These are phyloP conservation scores for Oxytropis ochrocephala DNA, from an alignment of 306 rosid species.

Conservation along the genomic window DNA sequence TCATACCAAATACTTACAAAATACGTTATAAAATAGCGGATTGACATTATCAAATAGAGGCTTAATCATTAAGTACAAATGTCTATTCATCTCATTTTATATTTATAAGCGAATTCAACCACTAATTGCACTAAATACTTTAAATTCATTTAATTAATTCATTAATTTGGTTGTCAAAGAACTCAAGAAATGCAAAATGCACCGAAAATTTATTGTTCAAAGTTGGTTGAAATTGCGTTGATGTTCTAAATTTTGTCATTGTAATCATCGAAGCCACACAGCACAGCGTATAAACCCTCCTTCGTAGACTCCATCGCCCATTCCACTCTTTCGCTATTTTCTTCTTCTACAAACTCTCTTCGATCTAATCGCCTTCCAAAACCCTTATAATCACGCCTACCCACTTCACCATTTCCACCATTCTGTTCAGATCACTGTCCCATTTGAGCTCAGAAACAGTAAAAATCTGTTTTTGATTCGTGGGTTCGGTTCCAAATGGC, in stretches of 20 bases:
- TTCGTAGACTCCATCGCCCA: constrained; percentile 3
- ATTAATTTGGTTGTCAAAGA: too few relatives aligned
- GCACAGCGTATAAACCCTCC: not conserved
- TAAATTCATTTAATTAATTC: too few relatives aligned
- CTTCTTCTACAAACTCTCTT: not conserved
- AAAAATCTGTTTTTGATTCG: constrained; percentile 14
- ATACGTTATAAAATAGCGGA: too few relatives aligned
- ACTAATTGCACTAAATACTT: too few relatives aligned
- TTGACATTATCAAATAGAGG: too few relatives aligned
- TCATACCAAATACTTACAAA: too few relatives aligned
- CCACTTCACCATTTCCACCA: constrained; percentile 9
- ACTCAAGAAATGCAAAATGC: not conserved
- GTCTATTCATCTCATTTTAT: too few relatives aligned
- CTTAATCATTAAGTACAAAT: too few relatives aligned
- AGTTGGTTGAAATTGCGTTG: constrained; percentile 20
- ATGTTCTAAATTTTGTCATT: constrained; percentile 3
- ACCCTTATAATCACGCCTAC: constrained; percentile 1
- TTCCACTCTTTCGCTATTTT: not conserved
- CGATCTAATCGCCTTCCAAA: constrained; percentile 18
- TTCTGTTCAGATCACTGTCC: constrained; percentile 8
- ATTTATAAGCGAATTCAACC: too few relatives aligned
- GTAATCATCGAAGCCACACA: constrained; percentile 28
- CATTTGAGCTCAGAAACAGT: not conserved
- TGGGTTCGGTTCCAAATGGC: constrained; percentile 42
- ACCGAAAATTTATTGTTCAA: constrained; percentile 14